A percentile compares a stretch with the other conserved stretches of the same genome.
These are phyloP conservation scores for Rhodomyrtus psidioides DNA, from an alignment of 441 rosid species.

Conservation along the genomic window DNA sequence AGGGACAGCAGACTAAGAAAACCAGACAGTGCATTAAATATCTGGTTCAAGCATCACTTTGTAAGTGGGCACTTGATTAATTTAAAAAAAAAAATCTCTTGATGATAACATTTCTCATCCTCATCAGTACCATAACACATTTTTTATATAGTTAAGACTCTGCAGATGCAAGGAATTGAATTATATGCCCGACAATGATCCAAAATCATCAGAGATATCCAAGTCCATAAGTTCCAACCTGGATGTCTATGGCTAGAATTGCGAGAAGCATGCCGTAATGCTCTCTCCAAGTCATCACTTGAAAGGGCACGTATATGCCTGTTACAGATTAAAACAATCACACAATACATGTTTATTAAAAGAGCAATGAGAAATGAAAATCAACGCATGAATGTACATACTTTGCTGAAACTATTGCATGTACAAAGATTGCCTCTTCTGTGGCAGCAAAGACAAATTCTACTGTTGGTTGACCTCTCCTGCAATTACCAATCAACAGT, in stretches of 20 bases:
- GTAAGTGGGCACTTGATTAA: neutral
- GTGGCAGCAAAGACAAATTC: constrained; percentile 98
- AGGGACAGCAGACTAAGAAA: neutral
- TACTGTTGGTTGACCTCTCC: constrained; percentile 85
- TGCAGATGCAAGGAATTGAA: constrained; percentile 8
- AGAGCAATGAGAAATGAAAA: constrained; percentile 1
- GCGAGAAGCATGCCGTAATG: constrained; percentile 48
- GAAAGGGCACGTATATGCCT: constrained; percentile 90
- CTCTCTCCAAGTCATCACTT: constrained; percentile 67
- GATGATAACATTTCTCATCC: neutral
- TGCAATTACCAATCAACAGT: constrained; percentile 15
- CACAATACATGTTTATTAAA: constrained; percentile 10
- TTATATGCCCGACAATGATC: neutral
- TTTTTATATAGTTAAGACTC: neutral
- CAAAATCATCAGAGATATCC: neutral
- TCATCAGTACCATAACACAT: neutral
- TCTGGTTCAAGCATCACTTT: neutral
- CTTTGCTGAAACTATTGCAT: constrained; percentile 89
- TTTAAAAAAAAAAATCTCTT: neutral
- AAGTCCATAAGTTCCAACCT: constrained; percentile 39
- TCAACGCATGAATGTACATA: constrained; percentile 29
- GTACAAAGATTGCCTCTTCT: constrained; percentile 91
- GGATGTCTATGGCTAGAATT: constrained; percentile 68
- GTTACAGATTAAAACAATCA: constrained; percentile 11
- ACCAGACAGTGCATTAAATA: neutral